Conservation (phyloP, 2,329 filamentous ascomycete species). For the Chrysosporium queenslandicum region DNA sequence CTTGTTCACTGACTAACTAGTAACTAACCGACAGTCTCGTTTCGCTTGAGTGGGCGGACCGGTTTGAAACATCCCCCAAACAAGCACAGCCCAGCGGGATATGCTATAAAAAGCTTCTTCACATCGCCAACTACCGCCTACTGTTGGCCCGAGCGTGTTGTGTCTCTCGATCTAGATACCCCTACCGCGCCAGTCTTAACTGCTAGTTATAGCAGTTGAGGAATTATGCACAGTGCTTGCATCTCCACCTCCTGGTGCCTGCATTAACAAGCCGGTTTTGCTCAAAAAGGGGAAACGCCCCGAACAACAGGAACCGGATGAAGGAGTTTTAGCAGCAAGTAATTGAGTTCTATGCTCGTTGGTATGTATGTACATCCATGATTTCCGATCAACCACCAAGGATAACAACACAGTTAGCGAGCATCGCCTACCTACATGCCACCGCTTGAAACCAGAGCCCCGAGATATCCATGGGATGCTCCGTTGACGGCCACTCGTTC, state of each 20-base stretch:
- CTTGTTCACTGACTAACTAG: too few species aligned
- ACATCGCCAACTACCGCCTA: neutral
- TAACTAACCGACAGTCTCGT: neutral
- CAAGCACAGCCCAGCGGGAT: neutral
- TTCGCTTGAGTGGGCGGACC: neutral
- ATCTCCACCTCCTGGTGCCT: neutral
- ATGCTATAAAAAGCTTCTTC: slow-evolving; percentile 4
- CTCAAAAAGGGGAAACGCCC: neutral
- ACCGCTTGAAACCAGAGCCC: neutral
- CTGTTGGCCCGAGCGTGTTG: neutral
- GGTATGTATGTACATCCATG: too few species aligned
- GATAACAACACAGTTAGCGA: neutral
- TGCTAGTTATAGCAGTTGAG: too few species aligned
- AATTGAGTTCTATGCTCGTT: neutral
- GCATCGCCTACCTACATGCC: neutral
- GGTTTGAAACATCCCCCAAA: slow-evolving; percentile 6
- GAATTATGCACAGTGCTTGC: too few species aligned
- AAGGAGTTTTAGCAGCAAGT: neutral
- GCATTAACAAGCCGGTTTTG: neutral
- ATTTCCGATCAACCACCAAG: neutral
- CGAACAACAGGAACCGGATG: neutral
- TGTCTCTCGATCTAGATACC: neutral
- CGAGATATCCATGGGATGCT: neutral
- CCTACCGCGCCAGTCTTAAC: too few species aligned
- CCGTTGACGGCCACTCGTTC: neutral